Base-by-base conservation (phyloP, 257 asterid species). In the Osmanthus fragrans region DNA sequence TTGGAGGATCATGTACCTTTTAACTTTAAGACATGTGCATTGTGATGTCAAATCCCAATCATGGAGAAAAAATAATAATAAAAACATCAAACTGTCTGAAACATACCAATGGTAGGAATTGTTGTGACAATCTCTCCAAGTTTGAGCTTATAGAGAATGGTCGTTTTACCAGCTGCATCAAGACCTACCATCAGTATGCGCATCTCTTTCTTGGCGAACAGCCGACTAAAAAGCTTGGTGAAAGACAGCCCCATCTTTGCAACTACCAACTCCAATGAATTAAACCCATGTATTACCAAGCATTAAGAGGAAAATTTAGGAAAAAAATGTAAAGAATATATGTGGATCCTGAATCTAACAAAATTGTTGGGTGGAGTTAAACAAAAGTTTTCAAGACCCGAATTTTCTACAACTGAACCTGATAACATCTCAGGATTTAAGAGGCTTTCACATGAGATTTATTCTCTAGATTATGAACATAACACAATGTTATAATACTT, bases 51-150 rank as follows among this genome's bases (percentile, higher is more conserved):
- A 76, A 30, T 54, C 71, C 30, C 2, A 69, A 8, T 34, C 19
- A 60, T 29, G 45, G 33, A n/a, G 6, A 1, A 36, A 49, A 51
- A 37, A 70, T 63, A 75, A 37, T 2, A 37, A 37, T 37, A 37
- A 37, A 25, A 27, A 27, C 54, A 42, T 29, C 47, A 5, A 77
- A 60, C 4, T n/a, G 56, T 40, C 7, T 32, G 30, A 42, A 76
- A 32, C 84, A 33, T 65, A 85, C 89, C 87, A 65, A 85, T 85
- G 76, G 89, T 85, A 47, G 89, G 89, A 72, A 85, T 85, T 32
- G 89, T 85, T 74, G 89, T 85, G 64, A 85, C 89, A 37, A 85
- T 85, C 76, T 85, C 89, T 78, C 89, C 89, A 58, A 85, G 85
- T 74, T 85, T 85, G 74, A 85, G 88, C 86, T 85, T 82, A 82